These are phyloP conservation scores for Gossypium ekmanianum DNA, from an alignment of 345 rosid species.

Conservation along the genomic window DNA sequence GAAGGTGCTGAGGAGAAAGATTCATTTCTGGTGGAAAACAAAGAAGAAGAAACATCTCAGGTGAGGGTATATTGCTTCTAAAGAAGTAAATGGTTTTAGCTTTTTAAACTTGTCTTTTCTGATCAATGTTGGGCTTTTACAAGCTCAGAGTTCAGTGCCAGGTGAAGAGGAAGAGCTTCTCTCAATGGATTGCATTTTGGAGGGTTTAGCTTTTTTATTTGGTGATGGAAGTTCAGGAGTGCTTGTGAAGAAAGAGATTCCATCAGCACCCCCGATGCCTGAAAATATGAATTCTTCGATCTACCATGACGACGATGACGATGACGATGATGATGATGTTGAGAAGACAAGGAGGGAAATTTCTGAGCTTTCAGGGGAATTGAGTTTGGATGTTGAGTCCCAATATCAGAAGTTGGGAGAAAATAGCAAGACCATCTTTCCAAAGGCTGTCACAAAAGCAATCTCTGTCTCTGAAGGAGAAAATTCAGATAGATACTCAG, in stretches of 20 bases:
- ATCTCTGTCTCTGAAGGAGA: conserved; percentile 17
- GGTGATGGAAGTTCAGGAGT: conserved; percentile 37
- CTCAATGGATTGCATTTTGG: conserved; percentile 36
- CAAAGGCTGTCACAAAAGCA: conserved; percentile 16
- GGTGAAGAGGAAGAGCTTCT: conserved; percentile 32
- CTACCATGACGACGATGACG: conserved; percentile 11
- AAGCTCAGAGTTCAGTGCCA: conserved; percentile 25
- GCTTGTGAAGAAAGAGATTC: conserved; percentile 26
- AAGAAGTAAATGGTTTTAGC: not conserved
- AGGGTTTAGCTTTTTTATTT: conserved; percentile 33
- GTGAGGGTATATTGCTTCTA: conserved; percentile 13
- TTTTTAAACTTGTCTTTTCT: not conserved
- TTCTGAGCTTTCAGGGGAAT: not conserved
- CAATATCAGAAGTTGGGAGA: not conserved
- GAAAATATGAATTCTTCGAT: conserved; percentile 13
- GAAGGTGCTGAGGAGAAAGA: conserved; percentile 13
- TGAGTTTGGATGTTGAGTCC: conserved; percentile 7
- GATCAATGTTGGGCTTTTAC: conserved; percentile 6
- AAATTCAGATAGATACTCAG: conserved; percentile 7
- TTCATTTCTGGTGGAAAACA: conserved; percentile 10
- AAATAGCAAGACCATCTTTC: too few species aligned
- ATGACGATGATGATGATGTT: not conserved
- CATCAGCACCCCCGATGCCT: conserved; percentile 27
- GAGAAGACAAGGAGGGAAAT: not conserved
- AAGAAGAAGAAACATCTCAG: conserved; percentile 24